phyloP scores from a whole-genome alignment of 306 rosid species.

The Sphenostylis stenocarpa region DNA sequence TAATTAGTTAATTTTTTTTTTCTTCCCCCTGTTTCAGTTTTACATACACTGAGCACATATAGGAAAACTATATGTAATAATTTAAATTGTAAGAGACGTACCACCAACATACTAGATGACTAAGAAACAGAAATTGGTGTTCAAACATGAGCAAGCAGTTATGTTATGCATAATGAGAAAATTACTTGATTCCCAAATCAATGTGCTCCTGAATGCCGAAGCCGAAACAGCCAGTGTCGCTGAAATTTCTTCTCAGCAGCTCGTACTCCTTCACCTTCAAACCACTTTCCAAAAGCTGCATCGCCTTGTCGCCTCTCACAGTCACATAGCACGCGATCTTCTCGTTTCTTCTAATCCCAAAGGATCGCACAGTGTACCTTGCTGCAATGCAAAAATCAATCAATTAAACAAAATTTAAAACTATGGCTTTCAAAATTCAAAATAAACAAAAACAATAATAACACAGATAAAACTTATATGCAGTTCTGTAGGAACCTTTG shows the following conservation, averaged over 20 bases:
- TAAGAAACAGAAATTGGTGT: not conserved
- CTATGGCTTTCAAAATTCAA: not conserved
- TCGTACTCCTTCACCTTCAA: constrained; percentile 86
- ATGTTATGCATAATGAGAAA: not conserved
- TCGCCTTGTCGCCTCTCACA: constrained; percentile 84
- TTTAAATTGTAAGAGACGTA: not conserved
- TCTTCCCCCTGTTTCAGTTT: too few species aligned
- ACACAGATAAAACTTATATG: not conserved
- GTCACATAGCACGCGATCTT: constrained; percentile 90
- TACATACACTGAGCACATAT: too few species aligned
- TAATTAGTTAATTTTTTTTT: too few species aligned
- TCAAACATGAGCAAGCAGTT: not conserved
- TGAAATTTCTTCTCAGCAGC: constrained; percentile 72
- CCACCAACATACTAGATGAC: not conserved
- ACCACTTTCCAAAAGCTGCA: constrained; percentile 86
- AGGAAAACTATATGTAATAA: too few species aligned
- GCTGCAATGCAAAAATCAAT: constrained; percentile 43
- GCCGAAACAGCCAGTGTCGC: constrained; percentile 85
- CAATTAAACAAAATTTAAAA: not conserved
- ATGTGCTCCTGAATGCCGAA: constrained; percentile 94
- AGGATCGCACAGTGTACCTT: constrained; percentile 75
- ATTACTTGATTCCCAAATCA: constrained; percentile 80
- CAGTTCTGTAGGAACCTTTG: too few species aligned
- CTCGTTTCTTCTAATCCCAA: constrained; percentile 80
- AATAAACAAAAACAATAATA: not conserved